A percentile compares a stretch with the other conserved stretches of the same genome.
Conservation (phyloP, 2,329 filamentous ascomycete genomes). For the Elsinoe fawcettii region DNA sequence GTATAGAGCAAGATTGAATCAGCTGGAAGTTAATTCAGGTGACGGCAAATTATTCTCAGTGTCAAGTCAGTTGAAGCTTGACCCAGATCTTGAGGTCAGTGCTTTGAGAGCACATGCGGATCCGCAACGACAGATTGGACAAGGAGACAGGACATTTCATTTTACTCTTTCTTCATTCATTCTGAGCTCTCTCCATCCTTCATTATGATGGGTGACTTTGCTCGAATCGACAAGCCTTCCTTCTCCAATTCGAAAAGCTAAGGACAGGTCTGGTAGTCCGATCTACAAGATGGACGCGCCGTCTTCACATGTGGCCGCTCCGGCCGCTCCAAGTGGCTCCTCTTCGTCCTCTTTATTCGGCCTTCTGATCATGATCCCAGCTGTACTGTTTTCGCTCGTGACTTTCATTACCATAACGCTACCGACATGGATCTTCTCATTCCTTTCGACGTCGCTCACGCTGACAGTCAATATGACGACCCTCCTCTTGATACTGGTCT, state of each 20-base stretch:
- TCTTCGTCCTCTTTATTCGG: slow-evolving; percentile 21
- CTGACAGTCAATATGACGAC: slow-evolving; percentile 99
- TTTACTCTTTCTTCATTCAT: neutral
- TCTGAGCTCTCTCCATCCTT: neutral
- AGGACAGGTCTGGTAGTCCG: neutral
- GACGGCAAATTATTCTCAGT: too few species aligned
- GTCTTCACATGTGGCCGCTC: neutral
- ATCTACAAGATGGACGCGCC: neutral
- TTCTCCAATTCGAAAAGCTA: neutral
- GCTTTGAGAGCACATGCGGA: too few species aligned
- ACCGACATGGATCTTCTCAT: slow-evolving; percentile 78
- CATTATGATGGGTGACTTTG: neutral
- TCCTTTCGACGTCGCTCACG: slow-evolving; percentile 87
- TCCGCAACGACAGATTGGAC: too few species aligned
- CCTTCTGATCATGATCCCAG: slow-evolving; percentile 42
- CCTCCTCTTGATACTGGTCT: slow-evolving; percentile 71
- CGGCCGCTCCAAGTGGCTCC: slow-evolving; percentile 7
- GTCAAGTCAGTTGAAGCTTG: neutral
- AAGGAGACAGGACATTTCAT: too few species aligned
- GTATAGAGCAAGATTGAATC: too few species aligned
- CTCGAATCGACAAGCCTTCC: neutral
- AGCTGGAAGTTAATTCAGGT: too few species aligned
- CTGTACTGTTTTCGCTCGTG: slow-evolving; percentile 66
- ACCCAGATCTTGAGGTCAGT: neutral
- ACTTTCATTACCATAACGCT: slow-evolving; percentile 82